These are phyloP conservation scores for Verbascum thapsus DNA, from an alignment of 257 asterid genomes.

Conservation along the genomic window DNA sequence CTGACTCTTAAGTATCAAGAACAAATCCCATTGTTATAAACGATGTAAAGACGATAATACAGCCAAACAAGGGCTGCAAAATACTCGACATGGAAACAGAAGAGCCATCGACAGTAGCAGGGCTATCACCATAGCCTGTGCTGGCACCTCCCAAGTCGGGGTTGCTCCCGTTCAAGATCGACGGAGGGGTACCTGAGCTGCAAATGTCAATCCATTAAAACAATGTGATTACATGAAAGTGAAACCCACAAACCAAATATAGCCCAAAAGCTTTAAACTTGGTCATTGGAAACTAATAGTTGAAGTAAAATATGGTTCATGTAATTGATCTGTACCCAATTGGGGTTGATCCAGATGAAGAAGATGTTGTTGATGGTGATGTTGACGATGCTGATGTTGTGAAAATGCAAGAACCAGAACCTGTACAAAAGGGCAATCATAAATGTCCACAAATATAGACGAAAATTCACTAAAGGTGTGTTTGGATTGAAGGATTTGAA, in stretches of 20 bases:
- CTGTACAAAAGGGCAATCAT: constrained; percentile 35
- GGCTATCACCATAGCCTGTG: constrained; percentile 44
- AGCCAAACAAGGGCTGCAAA: constrained; percentile 47
- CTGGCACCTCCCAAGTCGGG: constrained; percentile 51
- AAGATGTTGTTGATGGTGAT: constrained; percentile 44
- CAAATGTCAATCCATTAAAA: constrained; percentile 13
- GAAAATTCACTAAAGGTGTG: too few relatives aligned
- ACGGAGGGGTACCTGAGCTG: constrained; percentile 62
- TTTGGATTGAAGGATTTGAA: too few relatives aligned
- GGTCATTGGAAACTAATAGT: background rate
- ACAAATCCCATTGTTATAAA: constrained; percentile 35
- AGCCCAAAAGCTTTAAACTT: too few relatives aligned
- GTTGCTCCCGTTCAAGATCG: constrained; percentile 43
- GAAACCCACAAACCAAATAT: too few relatives aligned
- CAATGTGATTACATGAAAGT: background rate
- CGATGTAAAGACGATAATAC: constrained; percentile 41
- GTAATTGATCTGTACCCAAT: constrained; percentile 44
- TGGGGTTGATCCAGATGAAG: constrained; percentile 53
- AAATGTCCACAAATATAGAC: background rate
- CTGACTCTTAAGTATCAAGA: constrained; percentile 27
- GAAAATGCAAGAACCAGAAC: constrained; percentile 66
- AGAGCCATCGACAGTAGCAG: constrained; percentile 37
- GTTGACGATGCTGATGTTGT: constrained; percentile 46
- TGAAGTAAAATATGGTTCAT: background rate
- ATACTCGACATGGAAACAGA: constrained; percentile 45